Base-by-base conservation (phyloP, 306 rosid species). In the Coriaria nepalensis region DNA sequence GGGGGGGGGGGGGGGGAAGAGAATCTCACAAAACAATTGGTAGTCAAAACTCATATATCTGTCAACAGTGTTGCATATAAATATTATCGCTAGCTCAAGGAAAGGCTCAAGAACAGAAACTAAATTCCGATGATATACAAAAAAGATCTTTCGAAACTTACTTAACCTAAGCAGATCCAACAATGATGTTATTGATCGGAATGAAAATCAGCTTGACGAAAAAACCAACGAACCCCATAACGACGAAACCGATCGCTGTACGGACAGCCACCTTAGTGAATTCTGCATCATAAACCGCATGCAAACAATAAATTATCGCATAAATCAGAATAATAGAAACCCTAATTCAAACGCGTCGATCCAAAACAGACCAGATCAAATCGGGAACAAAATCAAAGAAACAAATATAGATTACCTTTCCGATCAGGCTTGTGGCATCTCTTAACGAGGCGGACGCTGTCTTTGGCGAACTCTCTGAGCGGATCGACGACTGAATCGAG, bases 341-440 rank as follows among this genome's bases (percentile, higher is more conserved):
- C 29, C 29, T 20, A 20, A 20, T 3, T 20, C 29, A 20, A 20
- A 20, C 29, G 29, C 29, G 29, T 20, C 29, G 29, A 20, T 3
- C 29, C 29, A 20, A 20, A 20, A 20, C 29, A 20, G 29, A 20
- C 3, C 29, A 20, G 29, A 20, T 3, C 29, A 20, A 20, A 20
- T 20, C 29, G 29, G 29, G 3, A 20, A 20, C 29, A 3, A 20
- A 20, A 20, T 20, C 29, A 20, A 20, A 20, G 29, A 1, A 20
- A 20, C 29, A 20, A 20, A 1, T 3, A 20, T 20, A 20, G 29
- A 20, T 20, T 8, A 45, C 66, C 66, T 51, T 61, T 51, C 45
- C 59, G 52, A 52, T 61, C 66, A 11, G 59, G 59, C 46, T 61
- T 61, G 59, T 61, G 66, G 46, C 66, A 61, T 10, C 66, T 55